These are phyloP conservation scores for Amanita muscaria DNA, from an alignment of 768 basidiomycete species.

Conservation along the genomic window DNA sequence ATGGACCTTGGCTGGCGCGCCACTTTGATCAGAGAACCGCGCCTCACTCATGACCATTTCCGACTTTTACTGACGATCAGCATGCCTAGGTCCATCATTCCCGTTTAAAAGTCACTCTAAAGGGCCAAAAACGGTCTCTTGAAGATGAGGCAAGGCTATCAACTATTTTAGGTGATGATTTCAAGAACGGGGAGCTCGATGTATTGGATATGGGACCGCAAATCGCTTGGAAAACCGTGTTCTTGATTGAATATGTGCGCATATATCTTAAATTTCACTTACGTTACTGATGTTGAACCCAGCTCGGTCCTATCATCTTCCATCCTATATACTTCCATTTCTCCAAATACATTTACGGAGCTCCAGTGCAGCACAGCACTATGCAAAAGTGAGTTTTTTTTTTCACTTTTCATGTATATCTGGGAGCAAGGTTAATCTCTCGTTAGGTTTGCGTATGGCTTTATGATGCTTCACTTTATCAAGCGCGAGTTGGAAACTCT, in stretches of 20 bases:
- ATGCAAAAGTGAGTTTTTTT: slow-evolving; percentile 72
- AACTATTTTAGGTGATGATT: slow-evolving; percentile 40
- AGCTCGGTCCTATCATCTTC: slow-evolving; percentile 84
- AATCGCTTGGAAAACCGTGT: slow-evolving; percentile 82
- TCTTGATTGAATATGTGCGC: slow-evolving; percentile 90
- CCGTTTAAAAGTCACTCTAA: slow-evolving; percentile 66
- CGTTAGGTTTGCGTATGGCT: slow-evolving; percentile 50
- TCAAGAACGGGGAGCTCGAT: slow-evolving; percentile 53
- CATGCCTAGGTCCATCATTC: slow-evolving; percentile 62
- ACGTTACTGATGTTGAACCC: neutral
- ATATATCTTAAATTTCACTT: neutral
- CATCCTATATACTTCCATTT: slow-evolving; percentile 80
- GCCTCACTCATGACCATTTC: too few species aligned
- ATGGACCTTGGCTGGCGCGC: too few species aligned
- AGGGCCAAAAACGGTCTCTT: slow-evolving; percentile 52
- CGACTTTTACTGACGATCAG: too few species aligned
- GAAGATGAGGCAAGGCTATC: slow-evolving; percentile 54
- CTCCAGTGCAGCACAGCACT: slow-evolving; percentile 59
- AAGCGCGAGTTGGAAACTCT: slow-evolving; percentile 92
- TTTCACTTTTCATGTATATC: neutral
- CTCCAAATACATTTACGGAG: slow-evolving; percentile 62
- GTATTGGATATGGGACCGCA: slow-evolving; percentile 92
- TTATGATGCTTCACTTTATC: slow-evolving; percentile 79
- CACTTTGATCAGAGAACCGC: too few species aligned
- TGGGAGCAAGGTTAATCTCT: slow-evolving; percentile 7